Percentiles rank a stretch among this genome's conserved stretches.
These are phyloP conservation scores for Globisporangium acanthophoron DNA, from an alignment of 352 stramenopile species.

Conservation along the genomic window DNA sequence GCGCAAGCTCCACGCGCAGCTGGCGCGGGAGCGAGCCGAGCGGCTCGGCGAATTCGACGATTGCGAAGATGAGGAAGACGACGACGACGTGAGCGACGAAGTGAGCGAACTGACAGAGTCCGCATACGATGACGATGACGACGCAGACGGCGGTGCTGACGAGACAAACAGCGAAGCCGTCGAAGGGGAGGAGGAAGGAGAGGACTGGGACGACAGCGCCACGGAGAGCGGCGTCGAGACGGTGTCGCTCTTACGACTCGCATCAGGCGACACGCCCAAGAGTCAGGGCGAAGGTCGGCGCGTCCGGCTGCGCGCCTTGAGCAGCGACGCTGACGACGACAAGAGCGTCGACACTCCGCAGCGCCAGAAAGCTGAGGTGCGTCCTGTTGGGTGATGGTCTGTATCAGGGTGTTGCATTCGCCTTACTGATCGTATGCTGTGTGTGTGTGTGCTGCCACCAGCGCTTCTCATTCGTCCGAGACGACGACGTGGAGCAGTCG, in stretches of 20 bases:
- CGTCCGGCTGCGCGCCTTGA: constrained; percentile 2
- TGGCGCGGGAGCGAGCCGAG: constrained; percentile 16
- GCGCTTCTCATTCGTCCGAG: constrained; percentile 10
- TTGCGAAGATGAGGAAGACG: constrained; percentile 17
- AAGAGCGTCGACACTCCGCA: background rate
- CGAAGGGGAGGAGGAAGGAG: background rate
- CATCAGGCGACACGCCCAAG: background rate
- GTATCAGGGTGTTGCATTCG: background rate
- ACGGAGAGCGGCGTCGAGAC: constrained; percentile 18
- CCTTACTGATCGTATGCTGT: background rate
- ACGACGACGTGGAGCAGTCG: constrained; percentile 8
- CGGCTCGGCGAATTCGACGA: constrained; percentile 7
- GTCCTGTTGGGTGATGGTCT: background rate
- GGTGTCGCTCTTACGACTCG: constrained; percentile 11
- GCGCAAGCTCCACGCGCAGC: constrained; percentile 23
- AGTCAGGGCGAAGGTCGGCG: background rate
- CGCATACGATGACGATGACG: constrained; percentile 6
- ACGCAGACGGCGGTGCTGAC: background rate
- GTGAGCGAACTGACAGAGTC: constrained; percentile 5
- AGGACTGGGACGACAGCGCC: constrained; percentile 15
- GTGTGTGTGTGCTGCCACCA: background rate
- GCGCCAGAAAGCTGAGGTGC: background rate
- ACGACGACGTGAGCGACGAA: constrained; percentile 9
- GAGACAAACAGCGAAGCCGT: constrained; percentile 14
- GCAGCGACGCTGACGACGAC: constrained; percentile 5